Percentiles rank a stretch among this genome's conserved stretches.
These are phyloP conservation scores for Buddleja alternifolia DNA, from an alignment of 257 asterid species.

Conservation along the genomic window DNA sequence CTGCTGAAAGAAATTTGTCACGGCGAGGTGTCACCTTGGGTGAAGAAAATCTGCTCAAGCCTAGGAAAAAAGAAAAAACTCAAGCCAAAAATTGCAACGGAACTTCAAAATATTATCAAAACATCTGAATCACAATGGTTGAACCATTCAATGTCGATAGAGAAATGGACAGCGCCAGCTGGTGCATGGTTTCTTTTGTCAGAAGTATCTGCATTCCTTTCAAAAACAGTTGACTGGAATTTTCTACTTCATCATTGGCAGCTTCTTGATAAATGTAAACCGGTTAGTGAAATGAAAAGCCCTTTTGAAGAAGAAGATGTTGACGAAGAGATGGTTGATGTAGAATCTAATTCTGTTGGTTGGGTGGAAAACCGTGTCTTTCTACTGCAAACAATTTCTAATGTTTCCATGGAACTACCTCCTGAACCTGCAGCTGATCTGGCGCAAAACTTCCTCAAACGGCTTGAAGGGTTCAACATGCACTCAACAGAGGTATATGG, in stretches of 20 bases:
- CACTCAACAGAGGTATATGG: slow-evolving; percentile 86
- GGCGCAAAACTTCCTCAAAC: slow-evolving; percentile 77
- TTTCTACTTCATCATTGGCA: slow-evolving; percentile 90
- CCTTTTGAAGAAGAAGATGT: slow-evolving; percentile 35
- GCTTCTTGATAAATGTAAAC: slow-evolving; percentile 72
- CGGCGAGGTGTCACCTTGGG: slow-evolving; percentile 91
- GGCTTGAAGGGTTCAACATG: slow-evolving; percentile 86
- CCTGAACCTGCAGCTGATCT: slow-evolving; percentile 91
- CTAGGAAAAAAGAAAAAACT: slow-evolving; percentile 86
- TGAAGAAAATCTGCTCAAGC: slow-evolving; percentile 83
- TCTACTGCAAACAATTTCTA: slow-evolving; percentile 90
- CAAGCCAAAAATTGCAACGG: slow-evolving; percentile 54
- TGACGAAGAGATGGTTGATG: slow-evolving; percentile 48
- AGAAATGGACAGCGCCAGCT: slow-evolving; percentile 94
- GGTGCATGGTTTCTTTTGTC: slow-evolving; percentile 97
- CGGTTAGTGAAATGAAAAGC: slow-evolving; percentile 43
- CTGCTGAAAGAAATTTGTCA: slow-evolving; percentile 71
- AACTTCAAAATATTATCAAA: slow-evolving; percentile 76
- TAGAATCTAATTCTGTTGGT: slow-evolving; percentile 62
- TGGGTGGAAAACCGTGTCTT: slow-evolving; percentile 92
- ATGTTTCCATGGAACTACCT: slow-evolving; percentile 78
- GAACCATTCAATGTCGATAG: slow-evolving; percentile 54
- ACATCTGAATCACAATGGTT: slow-evolving; percentile 74
- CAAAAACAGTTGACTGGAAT: slow-evolving; percentile 87
- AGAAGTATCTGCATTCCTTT: slow-evolving; percentile 76